Percentiles rank a stretch among this genome's conserved stretches.
phyloP scores from a whole-genome alignment of 306 rosid species.

The Cucumis melo region DNA sequence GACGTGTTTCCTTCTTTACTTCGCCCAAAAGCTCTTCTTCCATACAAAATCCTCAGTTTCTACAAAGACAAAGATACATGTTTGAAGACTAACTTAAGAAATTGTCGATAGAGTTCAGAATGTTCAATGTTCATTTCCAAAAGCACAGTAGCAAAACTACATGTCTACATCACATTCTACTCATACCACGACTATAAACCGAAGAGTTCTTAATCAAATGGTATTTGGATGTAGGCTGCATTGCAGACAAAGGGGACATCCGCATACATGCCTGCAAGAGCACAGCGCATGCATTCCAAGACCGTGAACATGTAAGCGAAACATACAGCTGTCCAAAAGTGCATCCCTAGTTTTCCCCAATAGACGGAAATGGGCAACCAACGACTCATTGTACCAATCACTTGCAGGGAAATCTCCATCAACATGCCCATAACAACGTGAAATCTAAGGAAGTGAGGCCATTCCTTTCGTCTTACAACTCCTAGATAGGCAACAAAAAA shows the following conservation, averaged over 20 bases:
- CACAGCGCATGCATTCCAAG: slow-evolving; percentile 67
- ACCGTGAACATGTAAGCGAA: slow-evolving; percentile 49
- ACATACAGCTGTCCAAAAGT: slow-evolving; percentile 58
- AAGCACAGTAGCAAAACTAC: not conserved
- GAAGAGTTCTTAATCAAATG: slow-evolving; percentile 41
- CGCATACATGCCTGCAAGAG: slow-evolving; percentile 86
- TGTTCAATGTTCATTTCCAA: not conserved
- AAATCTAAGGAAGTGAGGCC: slow-evolving; percentile 95
- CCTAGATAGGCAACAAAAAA: slow-evolving; percentile 84
- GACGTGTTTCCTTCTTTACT: not conserved
- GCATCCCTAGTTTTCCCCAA: slow-evolving; percentile 93
- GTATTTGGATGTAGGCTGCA: slow-evolving; percentile 90
- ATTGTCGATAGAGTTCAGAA: not conserved
- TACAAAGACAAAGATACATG: not conserved
- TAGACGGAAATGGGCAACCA: slow-evolving; percentile 77
- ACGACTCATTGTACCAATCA: slow-evolving; percentile 75
- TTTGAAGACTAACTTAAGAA: not conserved
- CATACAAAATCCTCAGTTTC: not conserved
- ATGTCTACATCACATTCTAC: not conserved
- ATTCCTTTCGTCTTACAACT: slow-evolving; percentile 83
- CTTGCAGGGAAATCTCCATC: slow-evolving; percentile 83
- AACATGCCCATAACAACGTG: slow-evolving; percentile 94
- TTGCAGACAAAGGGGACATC: slow-evolving; percentile 79
- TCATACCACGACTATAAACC: not conserved
- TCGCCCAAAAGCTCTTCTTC: not conserved